Evolutionary conservation across 2,329 filamentous ascomycete species (phyloP).

Genomic region (Arachnopeziza araneosa): DNA sequence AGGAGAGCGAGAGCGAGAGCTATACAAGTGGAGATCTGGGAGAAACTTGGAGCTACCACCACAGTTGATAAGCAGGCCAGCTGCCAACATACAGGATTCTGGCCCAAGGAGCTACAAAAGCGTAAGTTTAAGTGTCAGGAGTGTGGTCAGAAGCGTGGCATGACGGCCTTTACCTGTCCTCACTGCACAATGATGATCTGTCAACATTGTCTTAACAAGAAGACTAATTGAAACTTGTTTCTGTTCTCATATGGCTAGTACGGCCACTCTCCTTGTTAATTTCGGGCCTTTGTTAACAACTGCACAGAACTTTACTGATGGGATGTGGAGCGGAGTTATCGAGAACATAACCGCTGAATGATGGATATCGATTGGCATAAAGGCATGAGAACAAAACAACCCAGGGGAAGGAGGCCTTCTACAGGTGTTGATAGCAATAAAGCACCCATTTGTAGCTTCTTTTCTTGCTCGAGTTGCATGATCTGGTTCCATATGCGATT

Average conservation of each 20-base stretch:
- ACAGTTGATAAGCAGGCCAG: slow-evolving; percentile 10
- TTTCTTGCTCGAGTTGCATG: neutral
- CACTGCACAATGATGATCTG: slow-evolving; percentile 13
- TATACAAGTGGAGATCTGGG: slow-evolving; percentile 7
- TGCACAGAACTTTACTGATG: too few relatives aligned
- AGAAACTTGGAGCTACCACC: slow-evolving; percentile 2
- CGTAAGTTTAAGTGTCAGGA: slow-evolving; percentile 17
- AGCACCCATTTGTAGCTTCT: neutral
- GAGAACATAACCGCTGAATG: too few relatives aligned
- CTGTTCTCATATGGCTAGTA: too few relatives aligned
- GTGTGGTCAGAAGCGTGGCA: slow-evolving; percentile 16
- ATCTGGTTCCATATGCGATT: neutral
- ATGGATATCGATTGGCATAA: too few relatives aligned
- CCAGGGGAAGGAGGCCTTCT: neutral
- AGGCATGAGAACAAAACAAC: neutral
- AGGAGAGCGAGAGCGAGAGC: slow-evolving; percentile 3
- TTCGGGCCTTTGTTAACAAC: too few relatives aligned
- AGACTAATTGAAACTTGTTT: neutral
- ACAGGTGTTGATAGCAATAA: neutral
- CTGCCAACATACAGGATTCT: slow-evolving; percentile 16
- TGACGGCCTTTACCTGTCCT: slow-evolving; percentile 15
- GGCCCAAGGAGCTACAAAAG: slow-evolving; percentile 13
- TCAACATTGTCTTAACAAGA: slow-evolving; percentile 11
- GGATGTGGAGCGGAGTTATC: too few relatives aligned
- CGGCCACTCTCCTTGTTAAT: too few relatives aligned